phyloP scores from a whole-genome alignment of 2,329 filamentous ascomycete genomes.

The Diaporthe sp. region DNA sequence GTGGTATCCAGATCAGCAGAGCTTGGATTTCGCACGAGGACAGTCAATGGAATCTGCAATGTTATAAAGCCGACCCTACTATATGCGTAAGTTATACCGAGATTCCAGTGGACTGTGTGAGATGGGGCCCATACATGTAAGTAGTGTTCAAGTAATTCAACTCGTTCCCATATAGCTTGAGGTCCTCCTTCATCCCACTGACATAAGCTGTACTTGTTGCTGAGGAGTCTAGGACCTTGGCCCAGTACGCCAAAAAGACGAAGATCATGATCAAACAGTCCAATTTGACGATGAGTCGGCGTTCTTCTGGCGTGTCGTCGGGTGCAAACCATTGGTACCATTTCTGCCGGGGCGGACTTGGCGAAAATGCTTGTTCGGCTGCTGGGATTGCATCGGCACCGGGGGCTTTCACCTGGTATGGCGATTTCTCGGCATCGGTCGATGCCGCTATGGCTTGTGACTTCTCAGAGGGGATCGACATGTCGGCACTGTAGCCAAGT shows the following conservation, averaged over 20 bases:
- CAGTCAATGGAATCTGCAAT: slow-evolving; percentile 1
- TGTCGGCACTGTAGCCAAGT: neutral
- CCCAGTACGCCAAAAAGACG: slow-evolving; percentile 55
- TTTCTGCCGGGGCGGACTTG: slow-evolving; percentile 13
- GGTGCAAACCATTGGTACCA: slow-evolving; percentile 23
- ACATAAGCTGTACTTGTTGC: slow-evolving; percentile 39
- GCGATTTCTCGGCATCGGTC: neutral
- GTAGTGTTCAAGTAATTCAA: slow-evolving; percentile 2
- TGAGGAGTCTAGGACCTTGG: slow-evolving; percentile 55
- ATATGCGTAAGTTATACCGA: neutral
- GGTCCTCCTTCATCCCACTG: slow-evolving; percentile 32
- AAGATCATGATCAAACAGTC: slow-evolving; percentile 55
- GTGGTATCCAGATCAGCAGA: too few species aligned
- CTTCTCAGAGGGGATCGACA: neutral
- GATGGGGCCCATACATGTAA: neutral
- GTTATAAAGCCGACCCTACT: slow-evolving; percentile 16
- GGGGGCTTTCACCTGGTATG: neutral
- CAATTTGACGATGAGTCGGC: slow-evolving; percentile 51
- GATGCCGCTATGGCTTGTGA: neutral
- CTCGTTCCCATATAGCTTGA: slow-evolving; percentile 25
- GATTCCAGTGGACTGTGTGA: too few species aligned
- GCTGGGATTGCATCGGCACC: neutral
- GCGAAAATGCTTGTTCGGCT: slow-evolving; percentile 23
- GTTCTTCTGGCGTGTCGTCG: slow-evolving; percentile 47
- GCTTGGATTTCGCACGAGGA: neutral